Evolutionary conservation across 306 rosid genomes (phyloP).

Genomic region (Prunus padus): DNA sequence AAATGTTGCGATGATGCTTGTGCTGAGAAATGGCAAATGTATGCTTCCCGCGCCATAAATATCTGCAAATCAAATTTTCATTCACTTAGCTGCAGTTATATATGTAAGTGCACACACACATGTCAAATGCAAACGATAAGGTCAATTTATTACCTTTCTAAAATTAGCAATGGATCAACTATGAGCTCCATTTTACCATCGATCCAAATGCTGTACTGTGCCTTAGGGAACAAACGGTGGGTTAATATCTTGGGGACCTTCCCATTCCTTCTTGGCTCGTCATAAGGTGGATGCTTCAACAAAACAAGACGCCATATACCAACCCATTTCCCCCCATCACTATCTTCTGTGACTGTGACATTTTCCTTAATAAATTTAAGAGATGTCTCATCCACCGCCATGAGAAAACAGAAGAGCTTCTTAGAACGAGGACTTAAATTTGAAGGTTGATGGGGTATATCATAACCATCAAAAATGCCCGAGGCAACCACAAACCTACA

Average conservation of each 20-base stretch:
- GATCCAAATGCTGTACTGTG: conserved; percentile 95
- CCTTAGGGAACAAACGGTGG: conserved; percentile 82
- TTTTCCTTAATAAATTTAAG: conserved; percentile 71
- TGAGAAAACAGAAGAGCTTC: conserved; percentile 89
- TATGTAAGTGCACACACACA: background rate
- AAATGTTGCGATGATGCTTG: conserved; percentile 86
- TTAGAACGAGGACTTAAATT: conserved; percentile 68
- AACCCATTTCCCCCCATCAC: conserved; percentile 78
- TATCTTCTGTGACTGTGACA: conserved; percentile 65
- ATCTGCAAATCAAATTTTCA: conserved; percentile 47
- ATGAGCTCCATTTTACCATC: conserved; percentile 99
- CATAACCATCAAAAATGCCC: conserved; percentile 95
- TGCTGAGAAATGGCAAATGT: conserved; percentile 97
- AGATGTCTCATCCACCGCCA: conserved; percentile 90
- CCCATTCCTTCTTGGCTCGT: conserved; percentile 97
- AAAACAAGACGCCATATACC: conserved; percentile 94
- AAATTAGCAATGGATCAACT: conserved; percentile 87
- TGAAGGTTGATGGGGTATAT: conserved; percentile 88
- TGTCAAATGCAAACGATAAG: background rate
- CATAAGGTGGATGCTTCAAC: conserved; percentile 81
- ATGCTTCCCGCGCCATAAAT: conserved; percentile 86
- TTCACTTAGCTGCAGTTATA: background rate
- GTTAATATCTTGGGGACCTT: conserved; percentile 93
- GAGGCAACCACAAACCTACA: conserved; percentile 96
- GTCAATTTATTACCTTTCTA: conserved; percentile 64